phyloP scores from a whole-genome alignment of 352 stramenopile species.

The Sclerospora graminicola region DNA sequence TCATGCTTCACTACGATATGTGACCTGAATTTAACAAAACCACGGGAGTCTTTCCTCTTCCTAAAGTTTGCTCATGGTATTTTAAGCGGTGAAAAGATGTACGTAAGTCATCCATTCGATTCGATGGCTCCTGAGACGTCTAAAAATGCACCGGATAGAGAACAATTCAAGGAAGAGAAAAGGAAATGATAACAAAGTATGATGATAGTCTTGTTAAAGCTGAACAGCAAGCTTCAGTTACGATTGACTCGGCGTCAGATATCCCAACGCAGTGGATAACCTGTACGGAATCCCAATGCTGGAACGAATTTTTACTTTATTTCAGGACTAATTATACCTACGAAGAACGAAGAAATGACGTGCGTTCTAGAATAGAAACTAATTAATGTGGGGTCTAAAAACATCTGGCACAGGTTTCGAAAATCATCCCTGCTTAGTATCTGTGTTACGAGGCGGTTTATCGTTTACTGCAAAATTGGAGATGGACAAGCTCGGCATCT shows the following conservation, averaged over 20 bases:
- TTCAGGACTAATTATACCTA: slow-evolving; percentile 88
- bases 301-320: slow-evolving; percentile 91
- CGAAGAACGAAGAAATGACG: slow-evolving; percentile 82
- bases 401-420: slow-evolving; percentile 82
- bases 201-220: slow-evolving; percentile 20
- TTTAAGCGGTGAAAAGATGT: slow-evolving; percentile 77
- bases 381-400: slow-evolving; percentile 97
- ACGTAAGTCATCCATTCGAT: too few species aligned
- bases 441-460: slow-evolving; percentile 89
- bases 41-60: slow-evolving; percentile 75
- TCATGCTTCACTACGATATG: slow-evolving; percentile 81
- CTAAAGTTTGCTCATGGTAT: slow-evolving; percentile 78
- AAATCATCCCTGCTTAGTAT: slow-evolving; percentile 67
- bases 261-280: slow-evolving; percentile 14
- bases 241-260: slow-evolving; percentile 6
- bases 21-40: slow-evolving; percentile 73
- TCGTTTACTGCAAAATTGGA: slow-evolving; percentile 94
- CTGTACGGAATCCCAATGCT: slow-evolving; percentile 86
- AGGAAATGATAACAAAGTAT: slow-evolving; percentile 9
- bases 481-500: slow-evolving; percentile 90
- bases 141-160: neutral
- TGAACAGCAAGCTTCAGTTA: neutral
- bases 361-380: slow-evolving; percentile 88
- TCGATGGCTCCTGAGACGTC: too few species aligned
- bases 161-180: neutral